Evolutionary conservation across 176 grass and related monocot species (phyloP).

Genomic region (Poa annua): DNA sequence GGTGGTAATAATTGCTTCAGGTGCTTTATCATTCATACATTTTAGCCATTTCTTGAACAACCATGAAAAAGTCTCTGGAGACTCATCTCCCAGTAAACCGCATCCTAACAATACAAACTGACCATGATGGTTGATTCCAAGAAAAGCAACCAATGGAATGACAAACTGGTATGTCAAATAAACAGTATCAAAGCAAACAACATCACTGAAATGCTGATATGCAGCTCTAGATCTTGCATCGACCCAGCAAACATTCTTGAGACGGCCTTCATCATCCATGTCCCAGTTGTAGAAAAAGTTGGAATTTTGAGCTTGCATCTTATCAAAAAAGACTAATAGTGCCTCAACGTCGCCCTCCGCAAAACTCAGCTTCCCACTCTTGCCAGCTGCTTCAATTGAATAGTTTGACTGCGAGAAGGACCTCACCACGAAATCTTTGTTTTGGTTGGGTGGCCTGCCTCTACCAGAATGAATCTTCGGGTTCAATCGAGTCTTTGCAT

Average conservation of each 20-base stretch:
- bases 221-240: constrained; percentile 80
- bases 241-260: constrained; percentile 90
- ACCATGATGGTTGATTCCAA: constrained; percentile 87
- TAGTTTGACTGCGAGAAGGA: constrained; percentile 64
- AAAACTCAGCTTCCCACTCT: constrained; percentile 66
- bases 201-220: constrained; percentile 80
- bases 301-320: constrained; percentile 77
- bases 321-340: constrained; percentile 78
- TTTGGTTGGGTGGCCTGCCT: constrained; percentile 78
- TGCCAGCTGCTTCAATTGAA: constrained; percentile 59
- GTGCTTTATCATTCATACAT: constrained; percentile 84
- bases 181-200: constrained; percentile 79
- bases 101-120: constrained; percentile 88
- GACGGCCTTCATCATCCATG: constrained; percentile 80
- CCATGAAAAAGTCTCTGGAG: constrained; percentile 80
- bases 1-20: constrained; percentile 76
- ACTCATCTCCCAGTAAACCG: constrained; percentile 77
- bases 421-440: constrained; percentile 69
- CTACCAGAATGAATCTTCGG: constrained; percentile 76
- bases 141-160: constrained; percentile 79
- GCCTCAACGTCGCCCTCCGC: constrained; percentile 77
- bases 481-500: constrained; percentile 74
- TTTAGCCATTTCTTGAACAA: constrained; percentile 84
- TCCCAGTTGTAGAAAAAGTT: constrained; percentile 88
- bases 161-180: constrained; percentile 75